phyloP scores from a whole-genome alignment of 2,329 filamentous ascomycete genomes.

The Plenodomus tracheiphilus region DNA sequence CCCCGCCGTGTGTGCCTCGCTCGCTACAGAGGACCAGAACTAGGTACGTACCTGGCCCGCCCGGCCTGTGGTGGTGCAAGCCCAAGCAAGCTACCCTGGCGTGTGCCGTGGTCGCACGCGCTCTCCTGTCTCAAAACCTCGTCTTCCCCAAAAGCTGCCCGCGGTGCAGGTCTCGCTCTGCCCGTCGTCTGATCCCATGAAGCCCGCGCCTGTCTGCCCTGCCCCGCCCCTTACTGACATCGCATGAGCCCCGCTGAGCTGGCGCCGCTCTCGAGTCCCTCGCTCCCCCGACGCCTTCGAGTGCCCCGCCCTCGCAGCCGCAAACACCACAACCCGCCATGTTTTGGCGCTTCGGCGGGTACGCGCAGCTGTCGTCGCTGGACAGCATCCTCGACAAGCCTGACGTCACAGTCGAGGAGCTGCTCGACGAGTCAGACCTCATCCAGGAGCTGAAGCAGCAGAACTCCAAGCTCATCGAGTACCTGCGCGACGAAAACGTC shows the following conservation, averaged over 20 bases:
- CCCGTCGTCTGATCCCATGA: constrained; percentile 18
- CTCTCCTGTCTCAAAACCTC: constrained; percentile 10
- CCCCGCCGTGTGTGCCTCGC: constrained; percentile 13
- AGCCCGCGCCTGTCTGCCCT: neutral
- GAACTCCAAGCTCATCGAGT: constrained; percentile 97
- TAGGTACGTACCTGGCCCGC: constrained; percentile 26
- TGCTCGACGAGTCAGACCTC: constrained; percentile 93
- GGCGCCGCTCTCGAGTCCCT: constrained; percentile 32
- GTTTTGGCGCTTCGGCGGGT: constrained; percentile 99
- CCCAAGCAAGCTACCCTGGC: constrained; percentile 10
- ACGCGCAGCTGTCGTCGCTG: constrained; percentile 95
- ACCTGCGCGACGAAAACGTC: constrained; percentile 82
- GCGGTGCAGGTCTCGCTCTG: constrained; percentile 14
- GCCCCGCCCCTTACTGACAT: constrained; percentile 1
- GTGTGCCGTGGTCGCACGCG: neutral
- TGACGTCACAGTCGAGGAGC: constrained; percentile 91
- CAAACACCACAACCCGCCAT: constrained; percentile 63
- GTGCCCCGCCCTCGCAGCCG: constrained; percentile 34
- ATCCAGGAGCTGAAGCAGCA: constrained; percentile 98
- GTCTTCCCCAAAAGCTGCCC: constrained; percentile 12
- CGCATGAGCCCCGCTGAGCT: constrained; percentile 27
- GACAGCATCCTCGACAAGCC: constrained; percentile 95
- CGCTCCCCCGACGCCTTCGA: constrained; percentile 21
- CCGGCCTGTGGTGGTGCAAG: constrained; percentile 8
- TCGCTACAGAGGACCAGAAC: constrained; percentile 2